Evolutionary conservation across 345 rosid genomes (phyloP).

Genomic region (Brassica incana): DNA sequence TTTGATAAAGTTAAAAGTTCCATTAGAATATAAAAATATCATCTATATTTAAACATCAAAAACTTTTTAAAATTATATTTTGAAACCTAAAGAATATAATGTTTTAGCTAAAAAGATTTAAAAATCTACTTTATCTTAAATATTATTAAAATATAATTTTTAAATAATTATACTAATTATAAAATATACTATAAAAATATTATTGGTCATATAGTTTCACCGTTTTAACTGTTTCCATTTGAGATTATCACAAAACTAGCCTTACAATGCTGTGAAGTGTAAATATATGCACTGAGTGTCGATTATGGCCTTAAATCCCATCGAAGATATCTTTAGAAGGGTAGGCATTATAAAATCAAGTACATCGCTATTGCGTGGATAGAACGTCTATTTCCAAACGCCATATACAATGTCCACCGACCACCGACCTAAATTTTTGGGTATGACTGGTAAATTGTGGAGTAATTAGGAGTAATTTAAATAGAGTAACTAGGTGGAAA

Average conservation of each 20-base stretch:
- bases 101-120: background rate
- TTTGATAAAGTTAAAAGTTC: too few species aligned
- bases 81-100: too few species aligned
- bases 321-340: background rate
- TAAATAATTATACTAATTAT: background rate
- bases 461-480: too few species aligned
- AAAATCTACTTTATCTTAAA: background rate
- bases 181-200: background rate
- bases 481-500: too few species aligned
- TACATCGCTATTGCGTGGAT: slow-evolving; percentile 23
- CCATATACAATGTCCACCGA: slow-evolving; percentile 35
- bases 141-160: background rate
- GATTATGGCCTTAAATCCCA: background rate
- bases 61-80: too few species aligned
- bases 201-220: background rate
- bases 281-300: background rate
- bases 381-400: slow-evolving; percentile 35
- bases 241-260: slow-evolving; percentile 7
- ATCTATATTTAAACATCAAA: too few species aligned
- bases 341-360: background rate
- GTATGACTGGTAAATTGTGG: too few species aligned
- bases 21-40: too few species aligned
- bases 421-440: slow-evolving; percentile 32
- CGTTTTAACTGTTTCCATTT: background rate
- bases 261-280: background rate